Evolutionary conservation across 169 alveolate genomes (phyloP).

Genomic region (Amoebophrya sp.): DNA sequence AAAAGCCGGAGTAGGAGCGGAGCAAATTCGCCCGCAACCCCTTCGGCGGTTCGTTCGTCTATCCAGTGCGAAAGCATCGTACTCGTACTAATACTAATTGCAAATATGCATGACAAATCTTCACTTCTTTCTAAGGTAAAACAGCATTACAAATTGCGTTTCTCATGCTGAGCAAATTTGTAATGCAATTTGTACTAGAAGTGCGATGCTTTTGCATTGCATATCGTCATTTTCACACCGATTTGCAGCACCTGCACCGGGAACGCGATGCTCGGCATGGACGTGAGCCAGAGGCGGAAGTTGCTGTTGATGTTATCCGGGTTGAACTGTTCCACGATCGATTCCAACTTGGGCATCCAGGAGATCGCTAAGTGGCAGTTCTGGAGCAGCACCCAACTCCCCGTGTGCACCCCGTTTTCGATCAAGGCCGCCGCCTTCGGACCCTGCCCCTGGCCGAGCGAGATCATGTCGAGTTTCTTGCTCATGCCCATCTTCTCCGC

Average conservation of each 20-base stretch:
- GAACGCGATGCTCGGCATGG: conserved; percentile 80
- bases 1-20: conserved; percentile 38
- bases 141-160: too few species aligned
- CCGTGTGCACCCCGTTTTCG: conserved; percentile 68
- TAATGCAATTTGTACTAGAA: too few species aligned
- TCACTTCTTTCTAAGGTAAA: too few species aligned
- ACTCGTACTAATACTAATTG: too few species aligned
- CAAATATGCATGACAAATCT: too few species aligned
- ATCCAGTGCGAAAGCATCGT: too few species aligned
- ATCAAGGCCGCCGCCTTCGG: conserved; percentile 78
- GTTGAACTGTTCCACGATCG: conserved; percentile 69
- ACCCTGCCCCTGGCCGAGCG: conserved; percentile 89
- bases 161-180: too few species aligned
- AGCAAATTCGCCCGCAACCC: conserved; percentile 70
- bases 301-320: conserved; percentile 44
- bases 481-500: conserved; percentile 74
- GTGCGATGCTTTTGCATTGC: too few species aligned
- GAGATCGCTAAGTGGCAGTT: conserved; percentile 76
- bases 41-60: conserved; percentile 56
- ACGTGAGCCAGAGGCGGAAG: conserved; percentile 82
- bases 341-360: conserved; percentile 68
- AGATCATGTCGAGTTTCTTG: conserved; percentile 70
- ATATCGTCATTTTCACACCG: conserved; percentile 56
- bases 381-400: conserved; percentile 84
- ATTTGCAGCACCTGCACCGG: conserved; percentile 82